Conservation (phyloP, 2,329 filamentous ascomycete genomes). For the Pseudogymnoascus sp. region DNA sequence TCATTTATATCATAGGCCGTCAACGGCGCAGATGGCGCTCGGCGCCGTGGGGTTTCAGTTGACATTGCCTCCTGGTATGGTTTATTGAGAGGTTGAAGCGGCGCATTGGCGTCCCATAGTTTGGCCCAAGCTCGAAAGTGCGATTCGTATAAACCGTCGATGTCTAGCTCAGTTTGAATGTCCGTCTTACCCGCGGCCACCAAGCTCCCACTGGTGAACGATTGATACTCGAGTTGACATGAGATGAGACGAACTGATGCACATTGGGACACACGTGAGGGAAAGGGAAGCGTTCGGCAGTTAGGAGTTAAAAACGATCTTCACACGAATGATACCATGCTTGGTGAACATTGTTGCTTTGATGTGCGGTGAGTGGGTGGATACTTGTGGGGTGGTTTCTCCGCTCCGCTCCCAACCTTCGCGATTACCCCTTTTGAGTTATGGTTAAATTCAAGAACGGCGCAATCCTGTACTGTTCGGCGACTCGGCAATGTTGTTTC, state of each 20-base stretch:
- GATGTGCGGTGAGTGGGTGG: conserved; percentile 7
- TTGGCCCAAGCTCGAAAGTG: background rate
- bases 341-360: background rate
- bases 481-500: background rate
- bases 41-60: background rate
- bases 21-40: background rate
- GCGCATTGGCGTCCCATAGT: background rate
- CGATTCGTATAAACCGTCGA: background rate
- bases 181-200: conserved; percentile 5
- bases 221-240: conserved; percentile 5
- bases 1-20: background rate
- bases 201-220: conserved; percentile 6
- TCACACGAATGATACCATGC: conserved; percentile 6
- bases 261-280: conserved; percentile 5
- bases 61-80: background rate
- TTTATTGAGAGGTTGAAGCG: conserved; percentile 6
- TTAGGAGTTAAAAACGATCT: conserved; percentile 9
- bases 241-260: background rate
- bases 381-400: background rate
- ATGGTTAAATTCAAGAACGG: background rate
- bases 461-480: background rate
- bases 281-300: background rate
- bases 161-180: background rate
- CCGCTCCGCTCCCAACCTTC: conserved; percentile 1
- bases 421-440: conserved; percentile 1